Percentiles rank a stretch among this genome's conserved stretches.
phyloP scores from a whole-genome alignment of 129 eudicot genomes.

The Daucus carota region DNA sequence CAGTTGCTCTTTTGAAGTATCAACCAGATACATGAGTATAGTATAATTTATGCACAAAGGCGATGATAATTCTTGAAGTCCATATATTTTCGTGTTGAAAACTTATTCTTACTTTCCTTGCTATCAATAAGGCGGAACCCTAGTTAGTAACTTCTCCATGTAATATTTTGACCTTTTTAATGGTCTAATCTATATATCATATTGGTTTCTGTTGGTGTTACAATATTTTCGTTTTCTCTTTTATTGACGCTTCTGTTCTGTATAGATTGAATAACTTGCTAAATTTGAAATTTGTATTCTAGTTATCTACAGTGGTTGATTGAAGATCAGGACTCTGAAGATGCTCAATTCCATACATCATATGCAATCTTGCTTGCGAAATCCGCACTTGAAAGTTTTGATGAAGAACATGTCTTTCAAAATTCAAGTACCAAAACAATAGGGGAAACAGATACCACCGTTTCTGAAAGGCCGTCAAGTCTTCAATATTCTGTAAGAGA shows the following conservation, averaged over 20 bases:
- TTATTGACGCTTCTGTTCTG: background rate
- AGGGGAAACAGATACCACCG: slow-evolving; percentile 25
- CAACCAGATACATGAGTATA: background rate
- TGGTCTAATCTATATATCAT: background rate
- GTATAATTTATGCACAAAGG: background rate
- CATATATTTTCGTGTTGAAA: background rate
- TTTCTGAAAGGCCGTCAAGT: slow-evolving; percentile 27
- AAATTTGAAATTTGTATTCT: too few species aligned
- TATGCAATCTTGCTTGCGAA: slow-evolving; percentile 88
- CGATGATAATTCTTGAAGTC: background rate
- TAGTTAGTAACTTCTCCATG: background rate
- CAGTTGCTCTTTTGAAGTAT: background rate
- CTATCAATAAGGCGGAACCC: background rate
- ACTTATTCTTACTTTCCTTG: background rate
- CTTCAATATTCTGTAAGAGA: slow-evolving; percentile 75
- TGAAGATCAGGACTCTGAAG: slow-evolving; percentile 89
- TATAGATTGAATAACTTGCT: too few species aligned
- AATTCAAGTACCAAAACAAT: slow-evolving; percentile 19
- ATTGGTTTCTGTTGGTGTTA: background rate
- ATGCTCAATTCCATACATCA: slow-evolving; percentile 70
- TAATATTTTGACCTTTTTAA: background rate
- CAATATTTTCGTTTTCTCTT: background rate
- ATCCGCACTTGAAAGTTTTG: slow-evolving; percentile 64
- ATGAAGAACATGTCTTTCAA: slow-evolving; percentile 24
- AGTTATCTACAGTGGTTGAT: slow-evolving; percentile 98